These are phyloP conservation scores for Brassica hybrid DNA, from an alignment of 441 rosid species.

Conservation along the genomic window DNA sequence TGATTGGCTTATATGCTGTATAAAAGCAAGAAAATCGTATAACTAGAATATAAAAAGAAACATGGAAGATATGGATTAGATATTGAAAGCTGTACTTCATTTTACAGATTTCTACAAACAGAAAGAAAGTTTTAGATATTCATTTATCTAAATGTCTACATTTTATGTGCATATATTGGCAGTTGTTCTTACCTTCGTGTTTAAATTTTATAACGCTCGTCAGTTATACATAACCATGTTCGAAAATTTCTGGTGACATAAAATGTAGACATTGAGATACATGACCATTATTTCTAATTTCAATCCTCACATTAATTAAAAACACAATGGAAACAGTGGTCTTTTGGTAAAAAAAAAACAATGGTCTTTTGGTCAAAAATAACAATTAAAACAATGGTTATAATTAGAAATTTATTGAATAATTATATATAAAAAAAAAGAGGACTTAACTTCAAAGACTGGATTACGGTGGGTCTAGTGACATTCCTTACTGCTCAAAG, in stretches of 20 bases:
- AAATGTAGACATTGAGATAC: no score
- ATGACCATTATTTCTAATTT: no score
- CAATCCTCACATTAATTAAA: not conserved
- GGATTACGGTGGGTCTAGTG: not conserved
- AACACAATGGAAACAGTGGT: not conserved
- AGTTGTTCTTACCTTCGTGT: no score
- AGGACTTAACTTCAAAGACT: slow-evolving; percentile 18
- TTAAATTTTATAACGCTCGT: no score
- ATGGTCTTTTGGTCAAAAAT: not conserved
- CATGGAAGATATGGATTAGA: slow-evolving; percentile 24
- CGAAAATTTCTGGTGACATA: not conserved
- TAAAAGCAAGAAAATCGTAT: slow-evolving; percentile 24
- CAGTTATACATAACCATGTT: not conserved
- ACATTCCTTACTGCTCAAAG: slow-evolving; percentile 3
- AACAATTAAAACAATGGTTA: not conserved
- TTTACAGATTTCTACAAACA: slow-evolving; percentile 2
- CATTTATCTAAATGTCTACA: not conserved
- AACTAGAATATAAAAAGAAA: slow-evolving; percentile 30
- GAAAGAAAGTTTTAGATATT: not conserved
- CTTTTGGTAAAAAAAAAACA: no score
- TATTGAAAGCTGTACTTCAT: not conserved
- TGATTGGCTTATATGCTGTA: slow-evolving; percentile 40
- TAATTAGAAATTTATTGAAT: not conserved
- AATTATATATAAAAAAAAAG: not conserved
- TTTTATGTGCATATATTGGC: not conserved